phyloP scores from a whole-genome alignment of 2,329 filamentous ascomycete genomes.

The Aspergillus alliaceus region DNA sequence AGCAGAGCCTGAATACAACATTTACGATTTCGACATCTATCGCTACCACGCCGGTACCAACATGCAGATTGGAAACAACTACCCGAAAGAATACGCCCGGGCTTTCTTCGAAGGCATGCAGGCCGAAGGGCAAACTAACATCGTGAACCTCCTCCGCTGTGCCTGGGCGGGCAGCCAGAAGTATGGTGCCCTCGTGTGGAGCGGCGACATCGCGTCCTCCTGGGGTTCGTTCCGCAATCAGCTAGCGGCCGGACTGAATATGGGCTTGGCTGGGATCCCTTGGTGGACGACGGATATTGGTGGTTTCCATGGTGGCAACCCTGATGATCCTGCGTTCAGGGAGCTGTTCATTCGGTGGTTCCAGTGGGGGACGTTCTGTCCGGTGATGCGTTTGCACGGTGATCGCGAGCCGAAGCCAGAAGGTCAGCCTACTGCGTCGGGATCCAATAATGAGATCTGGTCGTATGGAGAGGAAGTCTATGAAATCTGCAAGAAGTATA shows the following conservation, averaged over 20 bases:
- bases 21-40: constrained; percentile 68
- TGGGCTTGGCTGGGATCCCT: constrained; percentile 63
- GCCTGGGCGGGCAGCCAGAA: constrained; percentile 62
- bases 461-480: constrained; percentile 63
- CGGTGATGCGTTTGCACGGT: constrained; percentile 67
- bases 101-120: constrained; percentile 62
- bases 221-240: constrained; percentile 62
- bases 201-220: constrained; percentile 65
- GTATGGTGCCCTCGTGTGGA: constrained; percentile 67
- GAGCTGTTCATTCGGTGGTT: constrained; percentile 69
- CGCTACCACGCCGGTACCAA: constrained; percentile 59
- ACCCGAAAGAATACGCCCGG: constrained; percentile 58
- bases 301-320: constrained; percentile 67
- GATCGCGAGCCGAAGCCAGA: constrained; percentile 59
- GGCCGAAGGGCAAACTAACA: constrained; percentile 53
- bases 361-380: constrained; percentile 67
- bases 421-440: constrained; percentile 27
- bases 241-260: constrained; percentile 63
- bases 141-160: constrained; percentile 61
- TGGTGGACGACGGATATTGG: constrained; percentile 74
- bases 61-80: constrained; percentile 60
- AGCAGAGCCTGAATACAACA: constrained; percentile 61
- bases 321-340: constrained; percentile 55
- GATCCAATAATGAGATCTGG: constrained; percentile 58
- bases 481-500: constrained; percentile 60